Evolutionary conservation across 495 filamentous ascomycete species (phyloP), one percentile per base, ranked within the genome.

Genomic region (Halenospora varia): DNA sequence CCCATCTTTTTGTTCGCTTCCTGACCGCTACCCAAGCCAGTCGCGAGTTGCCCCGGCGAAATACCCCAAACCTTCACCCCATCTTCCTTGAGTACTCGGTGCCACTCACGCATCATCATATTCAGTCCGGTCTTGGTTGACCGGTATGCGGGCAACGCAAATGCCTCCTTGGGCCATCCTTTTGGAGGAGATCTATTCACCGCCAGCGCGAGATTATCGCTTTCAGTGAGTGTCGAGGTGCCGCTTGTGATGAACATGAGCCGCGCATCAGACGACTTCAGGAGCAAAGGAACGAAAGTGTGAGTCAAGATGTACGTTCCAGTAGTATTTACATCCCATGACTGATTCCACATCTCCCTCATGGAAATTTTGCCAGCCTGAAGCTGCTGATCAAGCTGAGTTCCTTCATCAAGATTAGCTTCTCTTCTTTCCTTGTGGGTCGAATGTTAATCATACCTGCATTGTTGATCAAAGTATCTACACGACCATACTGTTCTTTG

Each of bases 61-160:
- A 86, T 64, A 19, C 64, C 62, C 71, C 72, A 87, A 0, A 82
- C 75, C 66, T 87, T 87, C 0, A 87, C 82, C 0, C 80, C 80
- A 54, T 88, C 84, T 17, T 78, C 73, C 55, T 71, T 70, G 49
- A 88, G 63, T 8, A 73, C 61, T 6, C 75, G 68, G 20, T 59
- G 23, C 82, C 82, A 88, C 53, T 81, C 77, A 26, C 75, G 70
- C 82, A 86, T 83, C 68, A 86, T 35, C 84, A 87, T 87, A 56
- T 87, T 86, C 62, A 88, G 55, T 8, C 77, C 84, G 0, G 81
- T 76, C 71, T 88, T 87, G 24, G 70, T 65, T 49, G 68, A 70
- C 9, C 82, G 74, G 60, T 88, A 86, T 2, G 71, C 68, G 2
- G 67, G 39, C 25, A 57, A 24, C 3, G 19, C 56, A 46, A 44